phyloP scores from a whole-genome alignment of 768 basidiomycete species.

The Mycena venus region DNA sequence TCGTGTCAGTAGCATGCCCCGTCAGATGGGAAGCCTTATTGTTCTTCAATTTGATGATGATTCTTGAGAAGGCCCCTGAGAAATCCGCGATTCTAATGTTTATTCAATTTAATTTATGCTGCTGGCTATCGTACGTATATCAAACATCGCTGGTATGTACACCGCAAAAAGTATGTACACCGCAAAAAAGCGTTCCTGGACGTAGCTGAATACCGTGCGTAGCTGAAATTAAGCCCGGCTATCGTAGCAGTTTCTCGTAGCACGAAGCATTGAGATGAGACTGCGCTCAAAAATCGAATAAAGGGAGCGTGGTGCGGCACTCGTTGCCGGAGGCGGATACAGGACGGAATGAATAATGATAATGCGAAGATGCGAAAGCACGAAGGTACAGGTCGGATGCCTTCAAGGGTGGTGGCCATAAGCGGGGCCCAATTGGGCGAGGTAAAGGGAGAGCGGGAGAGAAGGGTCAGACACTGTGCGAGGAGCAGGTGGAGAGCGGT shows the following conservation, averaged over 20 bases:
- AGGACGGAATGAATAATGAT: slow-evolving; percentile 39
- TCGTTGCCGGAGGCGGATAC: slow-evolving; percentile 16
- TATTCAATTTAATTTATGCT: slow-evolving; percentile 30
- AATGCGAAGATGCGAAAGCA: slow-evolving; percentile 25
- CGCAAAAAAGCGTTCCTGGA: not conserved
- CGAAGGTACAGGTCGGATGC: slow-evolving; percentile 10
- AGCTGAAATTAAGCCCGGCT: slow-evolving; percentile 33
- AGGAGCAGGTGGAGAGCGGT: slow-evolving; percentile 50
- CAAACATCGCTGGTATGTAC: not conserved
- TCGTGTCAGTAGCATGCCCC: not conserved
- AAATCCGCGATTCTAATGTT: slow-evolving; percentile 14
- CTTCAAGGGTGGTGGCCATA: not conserved
- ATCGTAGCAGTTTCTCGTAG: slow-evolving; percentile 30
- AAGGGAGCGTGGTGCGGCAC: slow-evolving; percentile 34
- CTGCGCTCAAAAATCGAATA: slow-evolving; percentile 29
- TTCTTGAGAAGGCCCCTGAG: not conserved
- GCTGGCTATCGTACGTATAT: slow-evolving; percentile 29
- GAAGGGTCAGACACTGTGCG: slow-evolving; percentile 37
- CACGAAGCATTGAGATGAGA: slow-evolving; percentile 33
- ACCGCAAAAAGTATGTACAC: not conserved
- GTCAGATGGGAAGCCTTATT: not conserved
- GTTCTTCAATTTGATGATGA: not conserved
- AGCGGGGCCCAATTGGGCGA: slow-evolving; percentile 16
- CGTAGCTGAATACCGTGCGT: slow-evolving; percentile 8
- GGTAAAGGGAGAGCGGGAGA: not conserved